Percentiles rank a stretch among this genome's conserved stretches.
Evolutionary conservation across 768 basidiomycete species (phyloP).

Genomic region (Butyriboletus loyo): DNA sequence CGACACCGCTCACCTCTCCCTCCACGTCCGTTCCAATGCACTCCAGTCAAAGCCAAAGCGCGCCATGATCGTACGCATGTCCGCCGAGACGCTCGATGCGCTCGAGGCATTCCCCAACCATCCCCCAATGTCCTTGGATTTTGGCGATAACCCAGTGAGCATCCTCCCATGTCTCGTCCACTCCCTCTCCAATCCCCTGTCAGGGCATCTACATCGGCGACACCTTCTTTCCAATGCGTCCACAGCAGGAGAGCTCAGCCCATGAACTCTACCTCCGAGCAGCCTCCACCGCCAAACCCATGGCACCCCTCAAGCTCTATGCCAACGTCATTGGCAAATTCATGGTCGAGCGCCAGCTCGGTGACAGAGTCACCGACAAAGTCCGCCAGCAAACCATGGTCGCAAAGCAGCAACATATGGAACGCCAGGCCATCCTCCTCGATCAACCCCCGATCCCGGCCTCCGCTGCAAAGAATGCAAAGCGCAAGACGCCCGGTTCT

Average conservation of each 20-base stretch:
- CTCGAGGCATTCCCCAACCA: conserved; percentile 48
- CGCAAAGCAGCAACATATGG: conserved; percentile 49
- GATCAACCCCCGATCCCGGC: conserved; percentile 35
- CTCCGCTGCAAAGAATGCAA: conserved; percentile 38
- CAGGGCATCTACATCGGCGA: conserved; percentile 69
- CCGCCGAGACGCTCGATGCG: conserved; percentile 67
- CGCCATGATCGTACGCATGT: conserved; percentile 75
- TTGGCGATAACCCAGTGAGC: conserved; percentile 59
- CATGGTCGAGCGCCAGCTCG: conserved; percentile 61
- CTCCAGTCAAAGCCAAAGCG: conserved; percentile 61
- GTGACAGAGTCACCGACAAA: conserved; percentile 39
- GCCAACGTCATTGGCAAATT: conserved; percentile 76
- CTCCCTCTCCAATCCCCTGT: not conserved
- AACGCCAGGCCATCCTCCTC: conserved; percentile 44
- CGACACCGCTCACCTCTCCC: conserved; percentile 46
- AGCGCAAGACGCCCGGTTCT: conserved; percentile 36
- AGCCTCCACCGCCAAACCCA: conserved; percentile 53
- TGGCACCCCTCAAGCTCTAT: conserved; percentile 66
- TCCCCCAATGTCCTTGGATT: conserved; percentile 55
- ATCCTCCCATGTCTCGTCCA: not conserved
- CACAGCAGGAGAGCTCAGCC: conserved; percentile 48
- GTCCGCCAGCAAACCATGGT: conserved; percentile 45
- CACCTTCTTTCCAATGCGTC: conserved; percentile 57
- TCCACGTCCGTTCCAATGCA: conserved; percentile 55
- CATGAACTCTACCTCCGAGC: conserved; percentile 76